phyloP scores from a whole-genome alignment of 2,329 filamentous ascomycete genomes.

The Exophiala alcalophila region DNA sequence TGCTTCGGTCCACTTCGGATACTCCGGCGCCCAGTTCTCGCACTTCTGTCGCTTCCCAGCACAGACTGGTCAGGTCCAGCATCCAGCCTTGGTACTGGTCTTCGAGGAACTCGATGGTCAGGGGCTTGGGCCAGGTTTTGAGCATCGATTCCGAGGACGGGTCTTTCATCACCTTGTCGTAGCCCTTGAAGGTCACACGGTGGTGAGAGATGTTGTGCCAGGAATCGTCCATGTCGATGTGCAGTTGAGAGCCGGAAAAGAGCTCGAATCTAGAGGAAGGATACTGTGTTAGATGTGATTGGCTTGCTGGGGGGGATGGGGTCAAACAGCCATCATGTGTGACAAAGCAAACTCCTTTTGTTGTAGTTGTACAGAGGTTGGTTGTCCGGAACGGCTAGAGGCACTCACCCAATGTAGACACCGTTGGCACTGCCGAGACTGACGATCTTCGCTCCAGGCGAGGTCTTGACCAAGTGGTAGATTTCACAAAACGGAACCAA shows the following conservation, averaged over 20 bases:
- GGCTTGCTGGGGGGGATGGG: too few species aligned
- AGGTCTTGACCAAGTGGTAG: constrained; percentile 30
- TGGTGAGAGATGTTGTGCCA: constrained; percentile 31
- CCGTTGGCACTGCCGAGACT: constrained; percentile 28
- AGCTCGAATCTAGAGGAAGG: constrained; percentile 28
- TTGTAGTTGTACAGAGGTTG: too few species aligned
- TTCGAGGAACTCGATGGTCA: constrained; percentile 31
- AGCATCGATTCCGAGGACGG: constrained; percentile 23
- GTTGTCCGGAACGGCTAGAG: too few species aligned
- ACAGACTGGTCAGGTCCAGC: constrained; percentile 27
- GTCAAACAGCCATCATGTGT: background rate
- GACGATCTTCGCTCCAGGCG: constrained; percentile 29
- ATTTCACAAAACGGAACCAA: constrained; percentile 30
- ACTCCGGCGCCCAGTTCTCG: constrained; percentile 24
- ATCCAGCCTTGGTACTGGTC: constrained; percentile 29
- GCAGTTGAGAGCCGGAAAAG: constrained; percentile 29
- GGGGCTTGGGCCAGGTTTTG: constrained; percentile 29
- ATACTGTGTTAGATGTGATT: too few species aligned
- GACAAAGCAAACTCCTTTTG: too few species aligned
- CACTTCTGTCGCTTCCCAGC: constrained; percentile 29
- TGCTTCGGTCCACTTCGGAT: constrained; percentile 10
- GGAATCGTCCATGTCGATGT: constrained; percentile 32
- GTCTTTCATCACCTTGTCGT: constrained; percentile 29
- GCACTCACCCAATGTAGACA: constrained; percentile 31
- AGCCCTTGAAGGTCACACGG: constrained; percentile 29